phyloP scores from a whole-genome alignment of 78 protist genomes.

The Dictyostelium brefeldianum region DNA sequence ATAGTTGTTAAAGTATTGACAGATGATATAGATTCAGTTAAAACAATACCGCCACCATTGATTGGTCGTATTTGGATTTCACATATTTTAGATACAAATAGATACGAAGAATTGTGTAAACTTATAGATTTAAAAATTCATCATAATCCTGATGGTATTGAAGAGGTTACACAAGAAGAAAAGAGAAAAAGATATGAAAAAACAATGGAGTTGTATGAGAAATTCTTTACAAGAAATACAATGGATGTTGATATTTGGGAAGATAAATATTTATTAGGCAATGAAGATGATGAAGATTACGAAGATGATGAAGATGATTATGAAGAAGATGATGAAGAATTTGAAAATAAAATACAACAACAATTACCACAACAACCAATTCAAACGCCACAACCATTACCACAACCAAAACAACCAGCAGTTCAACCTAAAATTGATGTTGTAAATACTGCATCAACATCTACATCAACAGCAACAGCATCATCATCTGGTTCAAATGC shows the following conservation, averaged over 20 bases:
- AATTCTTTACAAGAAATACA: background rate
- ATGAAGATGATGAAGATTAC: background rate
- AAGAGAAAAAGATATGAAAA: constrained; percentile 16
- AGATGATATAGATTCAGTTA: background rate
- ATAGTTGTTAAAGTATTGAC: background rate
- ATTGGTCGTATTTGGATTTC: constrained; percentile 1
- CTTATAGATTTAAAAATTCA: background rate
- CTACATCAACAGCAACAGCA: background rate
- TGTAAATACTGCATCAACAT: background rate
- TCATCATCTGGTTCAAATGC: background rate
- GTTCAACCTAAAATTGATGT: no score
- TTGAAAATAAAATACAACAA: background rate
- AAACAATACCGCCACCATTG: constrained; percentile 13
- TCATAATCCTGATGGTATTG: background rate
- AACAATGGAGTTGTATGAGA: background rate
- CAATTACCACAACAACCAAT: background rate
- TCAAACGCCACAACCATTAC: no score
- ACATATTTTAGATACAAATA: constrained; percentile 11
- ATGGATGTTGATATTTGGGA: constrained; percentile 1
- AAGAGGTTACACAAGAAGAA: background rate
- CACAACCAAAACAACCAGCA: no score
- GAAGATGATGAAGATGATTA: background rate
- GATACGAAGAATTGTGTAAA: constrained; percentile 12
- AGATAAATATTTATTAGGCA: background rate
- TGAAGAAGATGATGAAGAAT: background rate